These are phyloP conservation scores for Mucor sp. DNA, from an alignment of 371 early-diverging fungal genomes.

Conservation along the genomic window DNA sequence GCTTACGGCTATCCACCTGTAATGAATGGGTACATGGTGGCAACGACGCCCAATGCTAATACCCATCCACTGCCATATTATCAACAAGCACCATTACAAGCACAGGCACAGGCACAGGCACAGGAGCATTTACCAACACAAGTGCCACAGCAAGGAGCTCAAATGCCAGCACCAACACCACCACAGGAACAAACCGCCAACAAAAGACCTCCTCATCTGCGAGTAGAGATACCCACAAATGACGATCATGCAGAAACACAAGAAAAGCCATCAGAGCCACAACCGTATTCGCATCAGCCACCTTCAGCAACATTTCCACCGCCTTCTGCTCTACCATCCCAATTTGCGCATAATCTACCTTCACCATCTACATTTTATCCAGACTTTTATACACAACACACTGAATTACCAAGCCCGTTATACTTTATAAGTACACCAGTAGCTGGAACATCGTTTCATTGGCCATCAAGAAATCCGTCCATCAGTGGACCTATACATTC, in stretches of 20 bases:
- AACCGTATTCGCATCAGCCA: constrained; percentile 2
- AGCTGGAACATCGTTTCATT: constrained; percentile 57
- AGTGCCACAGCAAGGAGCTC: not conserved
- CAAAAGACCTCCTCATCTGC: constrained; percentile 16
- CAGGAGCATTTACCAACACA: not conserved
- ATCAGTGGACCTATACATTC: not conserved
- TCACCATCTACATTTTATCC: constrained; percentile 80
- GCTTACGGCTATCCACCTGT: not conserved
- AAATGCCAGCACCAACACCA: not conserved
- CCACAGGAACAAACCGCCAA: not conserved
- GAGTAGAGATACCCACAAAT: constrained; percentile 11
- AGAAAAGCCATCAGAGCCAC: not conserved
- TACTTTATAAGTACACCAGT: constrained; percentile 65
- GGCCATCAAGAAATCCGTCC: constrained; percentile 47
- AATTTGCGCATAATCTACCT: constrained; percentile 77
- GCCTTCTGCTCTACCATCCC: constrained; percentile 53
- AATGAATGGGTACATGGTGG: not conserved
- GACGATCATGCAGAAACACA: not conserved
- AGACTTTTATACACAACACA: constrained; percentile 67
- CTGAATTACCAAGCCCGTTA: constrained; percentile 65
- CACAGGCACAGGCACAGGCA: not conserved
- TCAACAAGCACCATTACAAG: not conserved
- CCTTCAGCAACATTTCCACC: not conserved
- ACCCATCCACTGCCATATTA: not conserved
- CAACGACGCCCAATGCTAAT: not conserved